A percentile compares a stretch with the other conserved stretches of the same genome.
Conservation (phyloP, 2,329 filamentous ascomycete genomes). For the Aspergillus sclerotialis region DNA sequence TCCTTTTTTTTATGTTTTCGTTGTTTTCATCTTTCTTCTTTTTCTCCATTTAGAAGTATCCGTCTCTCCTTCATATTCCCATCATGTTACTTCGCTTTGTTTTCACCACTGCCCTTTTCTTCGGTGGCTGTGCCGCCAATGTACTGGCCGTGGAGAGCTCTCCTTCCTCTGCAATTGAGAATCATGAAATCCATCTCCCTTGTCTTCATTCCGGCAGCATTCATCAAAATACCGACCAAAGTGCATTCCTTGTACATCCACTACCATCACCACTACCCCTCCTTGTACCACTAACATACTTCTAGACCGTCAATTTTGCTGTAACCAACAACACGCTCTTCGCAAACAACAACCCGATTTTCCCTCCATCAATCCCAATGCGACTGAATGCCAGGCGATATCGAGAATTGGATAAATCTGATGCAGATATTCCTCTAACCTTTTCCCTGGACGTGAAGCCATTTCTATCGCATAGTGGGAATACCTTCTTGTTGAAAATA, state of each 20-base stretch:
- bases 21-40: not conserved
- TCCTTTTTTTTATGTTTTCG: not conserved
- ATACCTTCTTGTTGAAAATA: slow-evolving; percentile 17
- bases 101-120: too few species aligned
- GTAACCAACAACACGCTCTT: slow-evolving; percentile 19
- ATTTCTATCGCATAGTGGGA: slow-evolving; percentile 11
- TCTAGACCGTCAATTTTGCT: slow-evolving; percentile 22
- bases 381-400: slow-evolving; percentile 18
- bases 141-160: too few species aligned
- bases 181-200: too few species aligned
- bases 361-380: slow-evolving; percentile 21
- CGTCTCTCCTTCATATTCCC: not conserved
- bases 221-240: too few species aligned
- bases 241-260: too few species aligned
- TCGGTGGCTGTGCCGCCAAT: too few species aligned
- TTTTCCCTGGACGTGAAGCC: slow-evolving; percentile 19
- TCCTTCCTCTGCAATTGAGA: too few species aligned
- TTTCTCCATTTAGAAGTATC: too few species aligned
- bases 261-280: too few species aligned
- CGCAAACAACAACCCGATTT: slow-evolving; percentile 22
- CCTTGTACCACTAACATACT: too few species aligned
- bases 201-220: too few species aligned
- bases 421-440: slow-evolving; percentile 11
- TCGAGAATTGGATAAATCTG: slow-evolving; percentile 4
- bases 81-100: slow-evolving; percentile 11